These are phyloP conservation scores for Alisma plantagoaquatica DNA, from an alignment of 106 monocot genomes.

Conservation along the genomic window DNA sequence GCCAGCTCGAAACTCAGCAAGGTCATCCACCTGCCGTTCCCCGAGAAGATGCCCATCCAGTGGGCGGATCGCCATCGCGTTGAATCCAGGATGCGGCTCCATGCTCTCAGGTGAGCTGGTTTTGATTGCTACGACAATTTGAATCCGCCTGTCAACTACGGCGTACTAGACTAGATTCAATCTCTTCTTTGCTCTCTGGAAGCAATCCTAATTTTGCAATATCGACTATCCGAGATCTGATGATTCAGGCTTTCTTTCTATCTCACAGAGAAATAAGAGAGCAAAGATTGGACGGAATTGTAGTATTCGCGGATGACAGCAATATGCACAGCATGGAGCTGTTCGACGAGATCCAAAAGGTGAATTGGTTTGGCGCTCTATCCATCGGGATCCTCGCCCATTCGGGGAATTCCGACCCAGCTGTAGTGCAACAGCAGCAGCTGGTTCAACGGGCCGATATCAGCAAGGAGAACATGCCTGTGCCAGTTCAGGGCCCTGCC, in stretches of 20 bases:
- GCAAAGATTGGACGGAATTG: conserved; percentile 58
- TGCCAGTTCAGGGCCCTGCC: conserved; percentile 70
- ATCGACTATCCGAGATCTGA: too few species aligned
- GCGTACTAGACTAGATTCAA: too few species aligned
- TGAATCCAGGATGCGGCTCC: conserved; percentile 71
- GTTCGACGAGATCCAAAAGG: conserved; percentile 85
- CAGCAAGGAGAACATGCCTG: conserved; percentile 25
- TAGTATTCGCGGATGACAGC: conserved; percentile 79
- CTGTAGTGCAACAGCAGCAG: too few species aligned
- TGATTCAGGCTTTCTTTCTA: too few species aligned
- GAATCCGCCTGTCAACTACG: too few species aligned
- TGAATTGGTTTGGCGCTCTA: conserved; percentile 65
- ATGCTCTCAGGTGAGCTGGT: conserved; percentile 73
- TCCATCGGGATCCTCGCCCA: conserved; percentile 76
- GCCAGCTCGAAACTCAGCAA: conserved; percentile 23
- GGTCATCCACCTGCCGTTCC: conserved; percentile 58
- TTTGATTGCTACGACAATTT: too few species aligned
- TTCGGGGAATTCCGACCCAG: conserved; percentile 22
- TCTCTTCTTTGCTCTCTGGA: too few species aligned
- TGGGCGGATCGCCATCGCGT: conserved; percentile 60
- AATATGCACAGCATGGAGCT: conserved; percentile 82
- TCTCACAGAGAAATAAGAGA: conserved; percentile 54
- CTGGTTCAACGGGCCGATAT: conserved; percentile 6
- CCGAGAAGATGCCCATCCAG: conserved; percentile 34
- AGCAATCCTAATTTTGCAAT: too few species aligned